These are phyloP conservation scores for Lophium mytilinum DNA, from an alignment of 495 filamentous ascomycete species.

Conservation along the genomic window DNA sequence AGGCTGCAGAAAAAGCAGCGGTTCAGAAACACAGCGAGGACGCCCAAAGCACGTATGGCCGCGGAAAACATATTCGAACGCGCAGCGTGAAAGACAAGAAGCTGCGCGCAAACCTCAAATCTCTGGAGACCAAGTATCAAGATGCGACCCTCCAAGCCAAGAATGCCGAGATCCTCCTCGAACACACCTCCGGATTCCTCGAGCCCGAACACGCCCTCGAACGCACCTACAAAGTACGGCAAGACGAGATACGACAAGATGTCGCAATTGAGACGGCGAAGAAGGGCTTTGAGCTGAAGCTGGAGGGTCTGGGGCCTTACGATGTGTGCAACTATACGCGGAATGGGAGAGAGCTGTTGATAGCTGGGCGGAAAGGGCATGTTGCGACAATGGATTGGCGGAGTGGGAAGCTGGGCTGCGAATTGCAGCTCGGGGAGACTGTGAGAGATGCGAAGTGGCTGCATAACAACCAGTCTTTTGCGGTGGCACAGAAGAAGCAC, in stretches of 20 bases:
- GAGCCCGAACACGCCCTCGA: constrained; percentile 86
- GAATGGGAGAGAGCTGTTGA: constrained; percentile 74
- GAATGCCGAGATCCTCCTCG: constrained; percentile 90
- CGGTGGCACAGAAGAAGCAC: constrained; percentile 96
- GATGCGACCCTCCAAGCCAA: constrained; percentile 71
- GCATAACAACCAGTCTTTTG: constrained; percentile 93
- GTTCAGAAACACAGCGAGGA: constrained; percentile 35
- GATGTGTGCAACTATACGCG: constrained; percentile 69
- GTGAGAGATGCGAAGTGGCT: constrained; percentile 85
- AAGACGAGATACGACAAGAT: constrained; percentile 70
- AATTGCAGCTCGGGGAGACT: constrained; percentile 83
- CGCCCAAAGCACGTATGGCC: constrained; percentile 73
- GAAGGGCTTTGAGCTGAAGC: constrained; percentile 83
- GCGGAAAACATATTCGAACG: constrained; percentile 59
- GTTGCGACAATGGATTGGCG: constrained; percentile 96
- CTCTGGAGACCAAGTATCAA: constrained; percentile 73
- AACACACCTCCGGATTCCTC: constrained; percentile 78
- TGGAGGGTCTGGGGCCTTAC: constrained; percentile 80
- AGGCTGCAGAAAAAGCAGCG: constrained; percentile 25
- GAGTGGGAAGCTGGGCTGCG: constrained; percentile 79
- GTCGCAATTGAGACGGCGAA: constrained; percentile 77
- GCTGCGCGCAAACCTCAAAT: constrained; percentile 66
- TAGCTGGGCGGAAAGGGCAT: constrained; percentile 90
- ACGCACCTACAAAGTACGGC: constrained; percentile 81
- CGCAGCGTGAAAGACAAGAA: constrained; percentile 73